Evolutionary conservation across 805 yeast genomes (phyloP).

Genomic region (Candida manassasensis): DNA sequence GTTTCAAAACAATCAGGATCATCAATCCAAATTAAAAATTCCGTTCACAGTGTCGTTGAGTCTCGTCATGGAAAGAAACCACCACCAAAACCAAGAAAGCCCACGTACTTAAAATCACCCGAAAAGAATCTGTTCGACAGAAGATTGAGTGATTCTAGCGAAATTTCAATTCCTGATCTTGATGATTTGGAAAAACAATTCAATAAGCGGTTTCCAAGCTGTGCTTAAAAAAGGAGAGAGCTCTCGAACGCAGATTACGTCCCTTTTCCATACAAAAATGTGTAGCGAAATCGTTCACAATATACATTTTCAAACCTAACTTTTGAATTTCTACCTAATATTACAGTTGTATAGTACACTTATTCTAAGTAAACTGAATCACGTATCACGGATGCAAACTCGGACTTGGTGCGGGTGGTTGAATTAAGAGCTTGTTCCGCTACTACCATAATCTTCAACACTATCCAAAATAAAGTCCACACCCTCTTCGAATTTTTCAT

Average conservation of each 20-base stretch:
- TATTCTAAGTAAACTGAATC: too few relatives aligned
- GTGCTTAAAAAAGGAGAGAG: too few relatives aligned
- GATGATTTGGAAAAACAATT: conserved; percentile 58
- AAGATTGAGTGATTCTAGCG: conserved; percentile 34
- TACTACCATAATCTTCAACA: conserved; percentile 45
- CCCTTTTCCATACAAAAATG: too few relatives aligned
- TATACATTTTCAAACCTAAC: too few relatives aligned
- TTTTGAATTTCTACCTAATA: too few relatives aligned
- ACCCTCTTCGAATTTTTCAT: conserved; percentile 81
- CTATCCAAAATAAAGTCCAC: conserved; percentile 79
- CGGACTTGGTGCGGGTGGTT: too few relatives aligned
- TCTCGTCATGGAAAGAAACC: conserved; percentile 26
- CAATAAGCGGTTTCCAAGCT: conserved; percentile 57
- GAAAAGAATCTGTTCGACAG: conserved; percentile 13
- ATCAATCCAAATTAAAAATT: neutral
- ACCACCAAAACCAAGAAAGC: conserved; percentile 67
- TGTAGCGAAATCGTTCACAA: too few relatives aligned
- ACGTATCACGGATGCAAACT: too few relatives aligned
- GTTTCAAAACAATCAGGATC: too few relatives aligned
- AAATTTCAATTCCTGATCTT: conserved; percentile 45
- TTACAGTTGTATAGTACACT: too few relatives aligned
- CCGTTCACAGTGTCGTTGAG: neutral
- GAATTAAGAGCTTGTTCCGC: conserved; percentile 7
- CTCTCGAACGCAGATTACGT: too few relatives aligned
- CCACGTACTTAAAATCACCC: conserved; percentile 45